A percentile compares a stretch with the other conserved stretches of the same genome.
Conservation (phyloP, 176 grass and related monocot species). For the Puccinellia tenuiflora region DNA sequence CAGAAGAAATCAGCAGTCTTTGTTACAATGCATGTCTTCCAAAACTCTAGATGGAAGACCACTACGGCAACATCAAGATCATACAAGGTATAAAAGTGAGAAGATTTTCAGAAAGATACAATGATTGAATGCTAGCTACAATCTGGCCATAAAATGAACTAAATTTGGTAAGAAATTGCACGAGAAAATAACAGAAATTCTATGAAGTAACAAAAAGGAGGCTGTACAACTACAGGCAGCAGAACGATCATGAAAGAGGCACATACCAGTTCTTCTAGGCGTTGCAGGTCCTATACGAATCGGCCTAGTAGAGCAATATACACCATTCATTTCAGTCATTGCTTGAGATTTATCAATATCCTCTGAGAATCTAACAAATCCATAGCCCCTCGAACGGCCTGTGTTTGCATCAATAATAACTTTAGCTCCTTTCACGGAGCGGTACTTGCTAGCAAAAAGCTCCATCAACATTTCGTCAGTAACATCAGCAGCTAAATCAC, state of each 20-base stretch:
- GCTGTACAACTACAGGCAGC: not conserved
- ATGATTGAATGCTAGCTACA: not conserved
- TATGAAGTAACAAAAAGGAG: not conserved
- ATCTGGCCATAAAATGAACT: not conserved
- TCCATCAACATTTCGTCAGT: conserved; percentile 57
- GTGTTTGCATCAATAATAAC: conserved; percentile 72
- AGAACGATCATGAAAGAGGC: not conserved
- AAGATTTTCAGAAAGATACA: not conserved
- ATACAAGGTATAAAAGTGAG: not conserved
- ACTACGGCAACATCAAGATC: not conserved
- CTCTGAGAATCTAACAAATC: conserved; percentile 66
- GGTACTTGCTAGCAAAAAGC: conserved; percentile 53
- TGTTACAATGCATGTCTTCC: not conserved
- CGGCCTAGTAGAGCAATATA: conserved; percentile 57
- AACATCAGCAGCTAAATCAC: conserved; percentile 67
- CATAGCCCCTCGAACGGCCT: conserved; percentile 61
- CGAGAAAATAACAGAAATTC: not conserved
- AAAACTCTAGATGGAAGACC: not conserved
- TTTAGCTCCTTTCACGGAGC: conserved; percentile 56
- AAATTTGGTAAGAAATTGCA: not conserved
- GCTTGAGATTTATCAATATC: conserved; percentile 49
- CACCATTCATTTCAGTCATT: conserved; percentile 68
- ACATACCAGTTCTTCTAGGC: conserved; percentile 65
- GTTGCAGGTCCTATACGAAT: conserved; percentile 60
- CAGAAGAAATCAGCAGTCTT: not conserved